phyloP scores from a whole-genome alignment of 163 green algal genomes.

The Scenedesmus sp. region DNA sequence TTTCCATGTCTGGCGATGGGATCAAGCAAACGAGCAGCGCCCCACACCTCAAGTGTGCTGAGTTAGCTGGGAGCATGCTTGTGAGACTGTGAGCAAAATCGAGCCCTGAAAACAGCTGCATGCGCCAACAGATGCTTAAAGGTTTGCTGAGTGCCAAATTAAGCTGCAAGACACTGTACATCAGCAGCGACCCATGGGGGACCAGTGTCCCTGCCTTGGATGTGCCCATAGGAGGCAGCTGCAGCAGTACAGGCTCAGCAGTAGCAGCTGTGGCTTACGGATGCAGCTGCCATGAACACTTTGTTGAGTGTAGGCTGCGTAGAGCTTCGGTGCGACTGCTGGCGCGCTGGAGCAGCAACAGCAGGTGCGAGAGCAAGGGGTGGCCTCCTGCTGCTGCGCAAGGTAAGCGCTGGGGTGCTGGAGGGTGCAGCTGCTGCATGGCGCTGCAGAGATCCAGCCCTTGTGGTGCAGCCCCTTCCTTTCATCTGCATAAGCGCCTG shows the following conservation, averaged over 20 bases:
- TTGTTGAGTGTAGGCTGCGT: neutral
- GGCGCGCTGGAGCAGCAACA: neutral
- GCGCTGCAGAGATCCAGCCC: neutral
- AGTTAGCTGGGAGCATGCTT: too few species aligned
- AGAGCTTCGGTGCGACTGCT: neutral
- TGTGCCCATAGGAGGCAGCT: neutral
- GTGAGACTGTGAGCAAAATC: too few species aligned
- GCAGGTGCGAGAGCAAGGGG: neutral
- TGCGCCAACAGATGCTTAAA: too few species aligned
- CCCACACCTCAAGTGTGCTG: too few species aligned
- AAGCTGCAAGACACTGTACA: too few species aligned
- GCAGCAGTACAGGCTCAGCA: neutral
- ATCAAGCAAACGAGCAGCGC: too few species aligned
- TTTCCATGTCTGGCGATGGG: too few species aligned
- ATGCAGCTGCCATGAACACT: conserved; percentile 8
- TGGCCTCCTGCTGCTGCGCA: neutral
- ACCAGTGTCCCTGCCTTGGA: too few species aligned
- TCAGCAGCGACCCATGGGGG: too few species aligned
- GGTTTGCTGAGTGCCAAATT: too few species aligned
- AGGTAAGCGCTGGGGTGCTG: neutral
- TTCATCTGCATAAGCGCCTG: neutral
- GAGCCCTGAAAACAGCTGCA: too few species aligned
- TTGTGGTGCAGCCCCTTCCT: neutral
- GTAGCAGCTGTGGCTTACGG: neutral
- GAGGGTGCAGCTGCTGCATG: neutral